Conservation (phyloP, 805 yeast genomes). For the Monosporozyma siamensis region DNA sequence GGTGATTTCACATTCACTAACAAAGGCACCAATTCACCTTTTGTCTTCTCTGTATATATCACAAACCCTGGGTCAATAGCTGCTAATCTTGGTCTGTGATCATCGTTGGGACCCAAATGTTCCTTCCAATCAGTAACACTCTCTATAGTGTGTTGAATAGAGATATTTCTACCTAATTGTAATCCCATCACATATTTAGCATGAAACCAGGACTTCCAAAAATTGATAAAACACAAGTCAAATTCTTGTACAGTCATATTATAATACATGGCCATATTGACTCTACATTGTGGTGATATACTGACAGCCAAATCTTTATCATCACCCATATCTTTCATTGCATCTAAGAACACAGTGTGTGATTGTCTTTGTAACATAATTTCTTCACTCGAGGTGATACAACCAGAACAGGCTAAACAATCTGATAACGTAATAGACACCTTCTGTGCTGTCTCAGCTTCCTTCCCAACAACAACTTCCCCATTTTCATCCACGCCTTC, state of each 20-base stretch:
- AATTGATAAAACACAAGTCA: constrained; percentile 51
- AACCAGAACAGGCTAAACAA: constrained; percentile 94
- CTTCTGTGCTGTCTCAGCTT: constrained; percentile 49
- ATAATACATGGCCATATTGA: constrained; percentile 66
- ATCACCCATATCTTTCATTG: constrained; percentile 21
- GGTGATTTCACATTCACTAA: constrained; percentile 76
- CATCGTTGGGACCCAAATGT: background rate
- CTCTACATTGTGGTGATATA: constrained; percentile 77
- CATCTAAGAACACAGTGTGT: constrained; percentile 64
- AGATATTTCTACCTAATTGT: constrained; percentile 65
- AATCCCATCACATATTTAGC: constrained; percentile 75
- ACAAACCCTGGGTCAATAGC: constrained; percentile 96
- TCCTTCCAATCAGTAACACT: constrained; percentile 22
- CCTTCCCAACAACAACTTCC: constrained; percentile 60
- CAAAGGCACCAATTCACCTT: constrained; percentile 67
- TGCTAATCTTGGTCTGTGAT: constrained; percentile 45
- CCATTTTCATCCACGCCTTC: constrained; percentile 17
- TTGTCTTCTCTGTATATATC: constrained; percentile 90
- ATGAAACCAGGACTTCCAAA: constrained; percentile 49
- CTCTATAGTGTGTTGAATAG: constrained; percentile 44
- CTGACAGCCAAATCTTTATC: constrained; percentile 56
- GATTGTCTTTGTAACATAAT: constrained; percentile 86
- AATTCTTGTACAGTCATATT: constrained; percentile 42
- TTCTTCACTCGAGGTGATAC: constrained; percentile 96
- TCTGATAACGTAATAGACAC: constrained; percentile 88